A percentile compares a stretch with the other conserved stretches of the same genome.
Conservation (phyloP, 2,329 filamentous ascomycete genomes). For the Neonectria neomacrospora region DNA sequence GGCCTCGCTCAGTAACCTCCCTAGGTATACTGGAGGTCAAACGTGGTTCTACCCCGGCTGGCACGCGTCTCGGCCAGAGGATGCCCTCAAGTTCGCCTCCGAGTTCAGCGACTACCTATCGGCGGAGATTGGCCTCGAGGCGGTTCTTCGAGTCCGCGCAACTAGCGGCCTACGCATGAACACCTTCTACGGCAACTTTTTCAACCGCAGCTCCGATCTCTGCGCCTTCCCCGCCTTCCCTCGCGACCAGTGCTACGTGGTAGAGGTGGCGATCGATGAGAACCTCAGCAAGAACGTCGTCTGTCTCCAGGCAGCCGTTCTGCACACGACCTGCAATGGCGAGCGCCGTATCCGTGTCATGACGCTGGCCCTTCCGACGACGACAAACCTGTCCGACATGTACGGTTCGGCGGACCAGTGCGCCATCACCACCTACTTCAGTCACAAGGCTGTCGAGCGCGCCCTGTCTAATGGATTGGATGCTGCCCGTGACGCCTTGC, state of each 20-base stretch:
- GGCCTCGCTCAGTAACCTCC: slow-evolving; percentile 93
- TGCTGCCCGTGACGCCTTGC: slow-evolving; percentile 87
- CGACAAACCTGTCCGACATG: slow-evolving; percentile 87
- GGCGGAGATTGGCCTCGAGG: slow-evolving; percentile 94
- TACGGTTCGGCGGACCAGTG: slow-evolving; percentile 96
- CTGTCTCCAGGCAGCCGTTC: slow-evolving; percentile 91
- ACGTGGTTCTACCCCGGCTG: slow-evolving; percentile 99
- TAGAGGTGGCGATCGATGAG: slow-evolving; percentile 98
- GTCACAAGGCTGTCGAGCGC: slow-evolving; percentile 96
- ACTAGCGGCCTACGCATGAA: slow-evolving; percentile 96
- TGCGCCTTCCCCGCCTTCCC: slow-evolving; percentile 99
- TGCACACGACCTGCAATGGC: slow-evolving; percentile 98
- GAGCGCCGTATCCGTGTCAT: slow-evolving; percentile 95
- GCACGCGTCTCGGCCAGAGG: slow-evolving; percentile 93
- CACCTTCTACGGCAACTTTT: slow-evolving; percentile 99
- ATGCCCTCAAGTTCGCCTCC: slow-evolving; percentile 96
- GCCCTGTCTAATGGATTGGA: slow-evolving; percentile 88
- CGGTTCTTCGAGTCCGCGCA: slow-evolving; percentile 92
- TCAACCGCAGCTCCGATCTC: slow-evolving; percentile 96
- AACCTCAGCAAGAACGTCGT: slow-evolving; percentile 90
- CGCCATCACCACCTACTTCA: slow-evolving; percentile 93
- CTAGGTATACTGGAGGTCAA: slow-evolving; percentile 95
- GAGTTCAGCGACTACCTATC: slow-evolving; percentile 99
- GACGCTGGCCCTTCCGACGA: slow-evolving; percentile 92
- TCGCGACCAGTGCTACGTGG: slow-evolving; percentile 95